Evolutionary conservation across 805 yeast species (phyloP).

Genomic region (Isabelozyma heimii): DNA sequence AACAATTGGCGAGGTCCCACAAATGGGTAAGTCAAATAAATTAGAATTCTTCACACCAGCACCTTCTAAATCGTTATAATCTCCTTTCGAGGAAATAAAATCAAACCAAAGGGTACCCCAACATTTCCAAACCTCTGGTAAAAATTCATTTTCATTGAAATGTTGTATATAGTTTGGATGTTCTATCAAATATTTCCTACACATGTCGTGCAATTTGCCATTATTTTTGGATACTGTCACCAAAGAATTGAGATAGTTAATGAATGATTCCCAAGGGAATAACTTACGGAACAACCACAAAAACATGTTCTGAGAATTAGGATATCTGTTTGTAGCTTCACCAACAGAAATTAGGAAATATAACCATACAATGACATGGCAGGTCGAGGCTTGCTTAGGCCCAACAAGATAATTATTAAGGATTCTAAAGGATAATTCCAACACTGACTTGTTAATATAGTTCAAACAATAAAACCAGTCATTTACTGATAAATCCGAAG

Average conservation of each 20-base stretch:
- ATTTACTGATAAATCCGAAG: conserved; percentile 29
- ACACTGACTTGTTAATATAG: conserved; percentile 57
- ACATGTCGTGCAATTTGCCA: conserved; percentile 18
- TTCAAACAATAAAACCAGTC: conserved; percentile 61
- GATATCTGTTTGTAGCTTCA: conserved; percentile 46
- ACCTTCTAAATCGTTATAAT: conserved; percentile 44
- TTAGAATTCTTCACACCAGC: conserved; percentile 56
- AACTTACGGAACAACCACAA: conserved; percentile 51
- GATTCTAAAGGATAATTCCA: conserved; percentile 69
- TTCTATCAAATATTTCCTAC: conserved; percentile 13
- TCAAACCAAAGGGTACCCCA: conserved; percentile 87
- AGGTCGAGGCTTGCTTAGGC: conserved; percentile 66
- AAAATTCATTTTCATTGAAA: conserved; percentile 57
- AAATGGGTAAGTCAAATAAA: conserved; percentile 63
- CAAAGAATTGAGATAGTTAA: conserved; percentile 61
- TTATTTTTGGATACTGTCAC: conserved; percentile 32
- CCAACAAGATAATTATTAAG: conserved; percentile 65
- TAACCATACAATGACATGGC: conserved; percentile 76
- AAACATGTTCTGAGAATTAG: conserved; percentile 47
- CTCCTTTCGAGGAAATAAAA: conserved; percentile 50
- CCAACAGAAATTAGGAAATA: conserved; percentile 69
- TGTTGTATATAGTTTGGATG: conserved; percentile 43
- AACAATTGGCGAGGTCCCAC: conserved; percentile 47
- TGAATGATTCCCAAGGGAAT: conserved; percentile 68
- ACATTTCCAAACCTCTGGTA: conserved; percentile 79